phyloP scores from a whole-genome alignment of 2,329 filamentous ascomycete genomes.

The Graphilbum fragrans region DNA sequence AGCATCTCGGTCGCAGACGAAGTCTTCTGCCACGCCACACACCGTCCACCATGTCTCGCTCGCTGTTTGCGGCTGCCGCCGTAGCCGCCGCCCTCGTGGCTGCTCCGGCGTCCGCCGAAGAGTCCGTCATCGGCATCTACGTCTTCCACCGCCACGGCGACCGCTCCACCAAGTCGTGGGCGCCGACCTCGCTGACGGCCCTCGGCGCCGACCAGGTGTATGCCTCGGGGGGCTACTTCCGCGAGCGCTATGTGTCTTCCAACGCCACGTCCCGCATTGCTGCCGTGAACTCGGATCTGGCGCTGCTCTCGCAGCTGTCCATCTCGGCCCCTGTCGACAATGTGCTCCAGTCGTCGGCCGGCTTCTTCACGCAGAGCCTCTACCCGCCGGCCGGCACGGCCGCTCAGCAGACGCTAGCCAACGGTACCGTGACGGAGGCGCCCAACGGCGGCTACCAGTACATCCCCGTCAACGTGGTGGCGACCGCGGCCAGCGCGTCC shows the following conservation, averaged over 20 bases:
- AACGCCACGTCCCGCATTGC: slow-evolving; percentile 48
- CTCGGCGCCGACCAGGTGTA: slow-evolving; percentile 69
- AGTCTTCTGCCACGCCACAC: too few relatives aligned
- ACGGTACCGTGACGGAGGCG: slow-evolving; percentile 52
- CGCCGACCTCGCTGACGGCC: slow-evolving; percentile 61
- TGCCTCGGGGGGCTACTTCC: slow-evolving; percentile 62
- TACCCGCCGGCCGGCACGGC: slow-evolving; percentile 61
- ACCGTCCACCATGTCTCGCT: neutral
- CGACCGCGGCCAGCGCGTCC: slow-evolving; percentile 37
- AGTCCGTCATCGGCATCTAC: slow-evolving; percentile 70
- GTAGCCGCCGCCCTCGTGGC: slow-evolving; percentile 3
- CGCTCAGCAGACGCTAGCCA: slow-evolving; percentile 52
- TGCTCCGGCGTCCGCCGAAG: slow-evolving; percentile 22
- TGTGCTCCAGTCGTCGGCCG: slow-evolving; percentile 70
- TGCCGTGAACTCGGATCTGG: slow-evolving; percentile 53
- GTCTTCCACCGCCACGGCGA: slow-evolving; percentile 89
- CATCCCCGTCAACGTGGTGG: slow-evolving; percentile 57
- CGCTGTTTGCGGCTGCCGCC: neutral
- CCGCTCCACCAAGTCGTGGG: slow-evolving; percentile 64
- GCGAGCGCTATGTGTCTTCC: slow-evolving; percentile 58
- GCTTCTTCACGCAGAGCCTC: slow-evolving; percentile 71
- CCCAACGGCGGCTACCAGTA: slow-evolving; percentile 77
- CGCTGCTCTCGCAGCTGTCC: slow-evolving; percentile 57
- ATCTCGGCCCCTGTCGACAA: slow-evolving; percentile 62
- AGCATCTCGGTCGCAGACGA: too few relatives aligned